phyloP scores from a whole-genome alignment of 495 filamentous ascomycete genomes.

The Lasiosphaeriaceae sp. region DNA sequence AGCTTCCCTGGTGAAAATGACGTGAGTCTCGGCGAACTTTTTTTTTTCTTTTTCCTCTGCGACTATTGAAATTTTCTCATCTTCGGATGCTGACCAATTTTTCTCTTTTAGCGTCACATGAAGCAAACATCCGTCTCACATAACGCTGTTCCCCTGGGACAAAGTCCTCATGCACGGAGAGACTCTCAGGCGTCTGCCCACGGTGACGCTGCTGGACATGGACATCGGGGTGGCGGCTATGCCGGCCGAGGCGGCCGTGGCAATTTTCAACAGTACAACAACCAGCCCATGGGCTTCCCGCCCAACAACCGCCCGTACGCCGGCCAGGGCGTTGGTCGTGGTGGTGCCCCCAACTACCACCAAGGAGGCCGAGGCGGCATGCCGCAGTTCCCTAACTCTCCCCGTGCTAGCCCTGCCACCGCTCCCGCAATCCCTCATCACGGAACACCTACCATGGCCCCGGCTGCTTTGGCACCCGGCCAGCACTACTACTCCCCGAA shows the following conservation, averaged over 20 bases:
- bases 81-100: slow-evolving; percentile 26
- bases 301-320: slow-evolving; percentile 50
- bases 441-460: slow-evolving; percentile 64
- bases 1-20: slow-evolving; percentile 71
- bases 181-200: slow-evolving; percentile 79
- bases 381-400: slow-evolving; percentile 60
- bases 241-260: slow-evolving; percentile 59
- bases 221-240: slow-evolving; percentile 41
- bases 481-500: slow-evolving; percentile 55
- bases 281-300: slow-evolving; percentile 65
- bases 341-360: slow-evolving; percentile 63
- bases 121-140: slow-evolving; percentile 51
- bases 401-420: slow-evolving; percentile 71
- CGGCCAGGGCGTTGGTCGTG: slow-evolving; percentile 55
- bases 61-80: background rate
- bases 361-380: slow-evolving; percentile 60
- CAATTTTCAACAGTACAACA: slow-evolving; percentile 52
- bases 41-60: background rate
- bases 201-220: slow-evolving; percentile 66
- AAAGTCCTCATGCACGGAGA: slow-evolving; percentile 70
- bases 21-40: slow-evolving; percentile 49
- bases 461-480: slow-evolving; percentile 50
- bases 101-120: slow-evolving; percentile 48
- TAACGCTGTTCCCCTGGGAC: slow-evolving; percentile 57
- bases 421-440: slow-evolving; percentile 57